Conservation (phyloP, 2,329 filamentous ascomycete species). For the Sclerotinia borealis region DNA sequence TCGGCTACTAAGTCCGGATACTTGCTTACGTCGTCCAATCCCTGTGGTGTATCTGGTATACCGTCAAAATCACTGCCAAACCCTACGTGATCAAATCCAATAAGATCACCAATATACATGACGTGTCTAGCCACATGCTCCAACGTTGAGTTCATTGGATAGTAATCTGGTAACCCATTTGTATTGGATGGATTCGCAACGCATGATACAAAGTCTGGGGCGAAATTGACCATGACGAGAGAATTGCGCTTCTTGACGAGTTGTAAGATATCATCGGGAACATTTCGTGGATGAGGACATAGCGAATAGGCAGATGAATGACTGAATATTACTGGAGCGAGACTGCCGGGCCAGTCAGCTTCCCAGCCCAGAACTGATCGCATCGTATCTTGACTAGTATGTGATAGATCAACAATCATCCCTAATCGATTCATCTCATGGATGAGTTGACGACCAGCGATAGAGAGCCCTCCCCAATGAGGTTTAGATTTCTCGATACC, state of each 20-base stretch:
- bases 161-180: constrained; percentile 61
- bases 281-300: constrained; percentile 86
- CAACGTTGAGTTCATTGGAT: constrained; percentile 65
- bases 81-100: constrained; percentile 84
- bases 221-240: constrained; percentile 88
- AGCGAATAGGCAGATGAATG: constrained; percentile 77
- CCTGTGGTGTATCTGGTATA: constrained; percentile 59
- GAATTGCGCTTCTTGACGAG: constrained; percentile 68
- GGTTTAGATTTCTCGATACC: constrained; percentile 39
- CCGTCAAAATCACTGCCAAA: constrained; percentile 88
- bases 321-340: constrained; percentile 80
- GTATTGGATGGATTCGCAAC: constrained; percentile 43
- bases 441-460: constrained; percentile 61
- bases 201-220: constrained; percentile 77
- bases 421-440: constrained; percentile 91
- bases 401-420: constrained; percentile 87
- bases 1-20: constrained; percentile 74
- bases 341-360: constrained; percentile 60
- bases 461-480: constrained; percentile 66
- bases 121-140: constrained; percentile 76
- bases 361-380: constrained; percentile 66
- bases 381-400: constrained; percentile 78
- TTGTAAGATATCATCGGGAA: constrained; percentile 74
- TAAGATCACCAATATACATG: constrained; percentile 70
- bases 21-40: constrained; percentile 78